Base-by-base conservation (phyloP, 2,329 filamentous ascomycete species). In the Rasamsonia emersonii region DNA sequence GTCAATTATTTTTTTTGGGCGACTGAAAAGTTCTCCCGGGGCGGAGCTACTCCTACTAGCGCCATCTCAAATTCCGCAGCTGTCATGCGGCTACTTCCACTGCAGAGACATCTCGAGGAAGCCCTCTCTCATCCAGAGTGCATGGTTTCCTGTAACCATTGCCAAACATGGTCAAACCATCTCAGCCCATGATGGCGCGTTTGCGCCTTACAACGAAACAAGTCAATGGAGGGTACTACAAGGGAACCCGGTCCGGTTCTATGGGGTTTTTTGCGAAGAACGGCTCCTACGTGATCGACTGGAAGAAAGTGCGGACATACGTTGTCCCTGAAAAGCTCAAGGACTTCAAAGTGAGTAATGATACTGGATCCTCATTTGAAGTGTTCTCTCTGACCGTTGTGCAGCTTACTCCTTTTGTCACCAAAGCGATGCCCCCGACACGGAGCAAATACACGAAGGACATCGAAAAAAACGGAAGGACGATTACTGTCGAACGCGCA, bases 181-280 rank as follows among this genome's bases (percentile, higher is more conserved):
- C 64, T 23, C 47, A 56, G 33, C 53, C 59, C 19, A 77, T 93
- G 50, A 71, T 73, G 47, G 68, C 77, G 56, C 73, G 75, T 36
- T 73, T 86, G 61, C 86, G 89, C 53, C 75, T 98, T 52, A 95
- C 85, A 9, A 93, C 89, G 46, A 98, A 98, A 65, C 80, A 91
- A 62, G 80, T 89, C 56, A 83, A 82, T 58, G 85, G 86, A 55
- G 89, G 88, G 46, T 98, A 80, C 75, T 98, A 98, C 77, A 96
- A 96, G 71, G 91, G 91, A 56, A 95, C 82, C 50, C 73, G 88
- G 28, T 81, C 86, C 1, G 91, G 91, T 2, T 77, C 82, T 24
- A 86, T 93, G 77, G 91, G 91, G 58, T 75, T 77, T 55, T 91
- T 89, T 59, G 79, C 79, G 31, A 55, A 54, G 37, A 58, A 55